Evolutionary conservation across 2,329 filamentous ascomycete genomes (phyloP), one percentile per base, ranked within the genome.

Genomic region (Curvularia hawaiiensis): DNA sequence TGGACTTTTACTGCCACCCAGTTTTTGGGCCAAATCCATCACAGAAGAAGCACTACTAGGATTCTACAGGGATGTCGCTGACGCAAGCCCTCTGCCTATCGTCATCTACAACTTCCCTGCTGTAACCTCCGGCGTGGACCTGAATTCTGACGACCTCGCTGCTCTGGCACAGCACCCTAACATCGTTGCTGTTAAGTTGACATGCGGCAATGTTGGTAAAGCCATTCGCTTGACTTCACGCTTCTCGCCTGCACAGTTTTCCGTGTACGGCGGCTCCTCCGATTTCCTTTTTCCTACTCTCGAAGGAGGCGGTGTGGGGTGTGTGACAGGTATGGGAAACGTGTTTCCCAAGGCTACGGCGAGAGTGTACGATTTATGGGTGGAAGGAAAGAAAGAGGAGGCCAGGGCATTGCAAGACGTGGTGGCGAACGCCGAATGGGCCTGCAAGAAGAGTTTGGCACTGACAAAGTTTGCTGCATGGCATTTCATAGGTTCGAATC

Each of bases 151-250:
- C 12, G 28, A 18, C 16, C 26, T 46, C n/a, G 44, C 28, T 8
- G 44, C 44, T 18, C n/a, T 46, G 44, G 26, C 44, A 20, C 26
- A 46, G 14, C 44, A 46, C n/a, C 44, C 26, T 2, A 46, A 46
- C 44, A 46, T 46, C 14, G 44, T 46, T 12, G 44, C 26, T 3
- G 28, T 46, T 0, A 46, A 33, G 16, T 12, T 46, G n/a, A 46
- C 44, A 31, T 46, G 44, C 18, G 44, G 44, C 20, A 46, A 46
- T 46, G 30, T 48, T 12, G 45, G 18, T 6, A 48, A 48, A 24
- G 20, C 31, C 0, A 35, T 35, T 12, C 30, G 45, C 8, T n/a
- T 48, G 2, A 31, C 45, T 24, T 22, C 45, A 9, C 30, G 18
- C 3, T 35, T 35, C 18, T 24, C 45, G 1, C 11, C 18, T 14